Percentiles rank a stretch among this genome's conserved stretches.
phyloP scores from a whole-genome alignment of 495 filamentous ascomycete genomes.

The Thozetella sp. region DNA sequence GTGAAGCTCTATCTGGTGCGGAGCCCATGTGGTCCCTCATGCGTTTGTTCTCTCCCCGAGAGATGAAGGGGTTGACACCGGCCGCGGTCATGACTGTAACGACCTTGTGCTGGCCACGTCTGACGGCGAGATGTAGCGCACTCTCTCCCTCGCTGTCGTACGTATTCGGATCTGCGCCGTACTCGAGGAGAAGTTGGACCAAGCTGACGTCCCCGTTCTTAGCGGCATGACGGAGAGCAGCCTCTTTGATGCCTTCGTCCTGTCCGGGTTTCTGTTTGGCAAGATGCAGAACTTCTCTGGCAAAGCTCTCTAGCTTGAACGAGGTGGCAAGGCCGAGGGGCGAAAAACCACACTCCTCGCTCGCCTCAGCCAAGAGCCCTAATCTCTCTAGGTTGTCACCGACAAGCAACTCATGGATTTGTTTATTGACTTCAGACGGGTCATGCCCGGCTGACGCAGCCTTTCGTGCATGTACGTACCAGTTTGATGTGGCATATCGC shows the following conservation, averaged over 20 bases:
- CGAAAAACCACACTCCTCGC: background rate
- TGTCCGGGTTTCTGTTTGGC: background rate
- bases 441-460: background rate
- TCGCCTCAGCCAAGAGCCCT: background rate
- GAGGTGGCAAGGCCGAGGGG: background rate
- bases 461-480: background rate
- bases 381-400: background rate
- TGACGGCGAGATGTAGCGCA: background rate
- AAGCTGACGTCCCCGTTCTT: background rate
- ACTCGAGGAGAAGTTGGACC: background rate
- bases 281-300: background rate
- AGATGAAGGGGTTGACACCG: background rate
- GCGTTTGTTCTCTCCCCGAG: background rate
- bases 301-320: background rate
- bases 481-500: background rate
- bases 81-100: background rate
- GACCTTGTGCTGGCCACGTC: background rate
- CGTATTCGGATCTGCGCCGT: background rate
- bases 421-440: background rate
- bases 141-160: background rate
- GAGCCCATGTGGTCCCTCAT: background rate
- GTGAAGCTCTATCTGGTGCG: background rate
- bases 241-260: background rate
- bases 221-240: background rate
- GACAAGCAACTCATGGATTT: background rate